phyloP scores from a whole-genome alignment of 495 filamentous ascomycete genomes.

The Xylaria scruposa region DNA sequence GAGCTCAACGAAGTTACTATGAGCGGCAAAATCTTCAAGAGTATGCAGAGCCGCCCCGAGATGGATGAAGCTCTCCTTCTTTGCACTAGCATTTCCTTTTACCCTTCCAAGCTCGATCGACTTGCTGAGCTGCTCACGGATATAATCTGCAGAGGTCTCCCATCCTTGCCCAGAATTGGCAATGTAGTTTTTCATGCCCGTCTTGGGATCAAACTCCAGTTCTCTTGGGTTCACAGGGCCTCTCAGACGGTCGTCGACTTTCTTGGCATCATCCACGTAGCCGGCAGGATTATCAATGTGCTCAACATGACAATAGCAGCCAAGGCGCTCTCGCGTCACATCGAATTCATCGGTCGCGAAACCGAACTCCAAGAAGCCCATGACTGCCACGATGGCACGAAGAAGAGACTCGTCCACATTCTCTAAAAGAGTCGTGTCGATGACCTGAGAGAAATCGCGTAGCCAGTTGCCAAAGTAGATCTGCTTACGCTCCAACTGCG shows the following conservation, averaged over 20 bases:
- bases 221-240: conserved; percentile 74
- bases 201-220: conserved; percentile 66
- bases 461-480: conserved; percentile 79
- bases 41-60: conserved; percentile 56
- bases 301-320: conserved; percentile 81
- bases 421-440: conserved; percentile 76
- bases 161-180: conserved; percentile 70
- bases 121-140: conserved; percentile 66
- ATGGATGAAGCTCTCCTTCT: conserved; percentile 77
- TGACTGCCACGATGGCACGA: conserved; percentile 72
- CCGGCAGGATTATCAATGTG: conserved; percentile 70
- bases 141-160: conserved; percentile 69
- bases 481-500: conserved; percentile 76
- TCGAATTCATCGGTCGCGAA: conserved; percentile 86
- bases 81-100: conserved; percentile 46
- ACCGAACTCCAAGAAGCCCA: conserved; percentile 82
- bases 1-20: conserved; percentile 77
- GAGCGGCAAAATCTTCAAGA: conserved; percentile 72
- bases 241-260: conserved; percentile 71
- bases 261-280: conserved; percentile 74
- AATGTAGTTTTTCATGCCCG: conserved; percentile 77
- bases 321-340: conserved; percentile 79
- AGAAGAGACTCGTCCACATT: conserved; percentile 75
- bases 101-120: conserved; percentile 69
- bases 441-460: conserved; percentile 68